Conservation (phyloP, 1,284 basidiomycete genomes). For the Boletus sp. region DNA sequence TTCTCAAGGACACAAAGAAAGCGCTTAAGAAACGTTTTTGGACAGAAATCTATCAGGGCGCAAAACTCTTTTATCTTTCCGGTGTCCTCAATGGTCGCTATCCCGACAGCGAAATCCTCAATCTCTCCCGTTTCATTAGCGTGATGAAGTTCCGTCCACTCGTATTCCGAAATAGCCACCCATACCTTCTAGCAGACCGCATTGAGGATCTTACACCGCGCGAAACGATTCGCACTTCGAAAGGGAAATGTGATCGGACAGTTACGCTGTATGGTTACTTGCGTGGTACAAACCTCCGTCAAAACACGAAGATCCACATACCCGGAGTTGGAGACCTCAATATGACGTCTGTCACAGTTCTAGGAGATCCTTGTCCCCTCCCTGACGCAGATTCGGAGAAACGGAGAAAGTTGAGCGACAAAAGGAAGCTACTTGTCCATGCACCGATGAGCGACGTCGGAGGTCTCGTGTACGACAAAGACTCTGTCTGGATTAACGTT, state of each 20-base stretch:
- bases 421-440: conserved; percentile 88
- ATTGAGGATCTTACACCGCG: conserved; percentile 93
- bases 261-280: conserved; percentile 96
- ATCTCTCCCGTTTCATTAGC: conserved; percentile 92
- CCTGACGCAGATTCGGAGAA: conserved; percentile 93
- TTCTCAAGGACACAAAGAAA: conserved; percentile 90
- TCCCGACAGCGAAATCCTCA: conserved; percentile 94
- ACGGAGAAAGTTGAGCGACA: conserved; percentile 89
- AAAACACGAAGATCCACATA: conserved; percentile 85
- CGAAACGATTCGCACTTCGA: conserved; percentile 71
- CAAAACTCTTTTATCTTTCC: conserved; percentile 97
- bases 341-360: conserved; percentile 68
- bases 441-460: conserved; percentile 99
- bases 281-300: conserved; percentile 83
- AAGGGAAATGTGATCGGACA: conserved; percentile 86
- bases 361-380: conserved; percentile 93
- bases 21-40: conserved; percentile 98
- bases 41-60: conserved; percentile 99
- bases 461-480: conserved; percentile 97
- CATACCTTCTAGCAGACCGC: conserved; percentile 94
- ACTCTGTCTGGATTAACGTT: conserved; percentile 97
- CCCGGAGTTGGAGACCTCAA: conserved; percentile 90
- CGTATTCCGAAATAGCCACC: conserved; percentile 92
- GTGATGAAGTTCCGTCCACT: conserved; percentile 99
- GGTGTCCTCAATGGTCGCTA: conserved; percentile 98